Conservation (phyloP, 73 alveolate species). For the Durusdinium trenchii region DNA sequence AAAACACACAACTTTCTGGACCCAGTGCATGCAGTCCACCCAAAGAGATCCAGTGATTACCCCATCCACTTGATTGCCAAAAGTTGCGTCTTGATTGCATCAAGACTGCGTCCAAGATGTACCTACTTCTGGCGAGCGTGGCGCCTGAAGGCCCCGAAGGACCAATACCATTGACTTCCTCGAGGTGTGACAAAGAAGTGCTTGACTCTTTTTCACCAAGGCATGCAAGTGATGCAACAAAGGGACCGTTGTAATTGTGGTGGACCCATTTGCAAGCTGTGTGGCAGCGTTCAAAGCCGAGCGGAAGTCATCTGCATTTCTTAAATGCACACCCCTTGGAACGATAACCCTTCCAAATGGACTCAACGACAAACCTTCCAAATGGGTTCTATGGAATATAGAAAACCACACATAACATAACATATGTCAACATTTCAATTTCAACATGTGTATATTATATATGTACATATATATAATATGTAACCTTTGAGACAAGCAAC, state of each 20-base stretch:
- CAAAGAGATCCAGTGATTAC: not conserved
- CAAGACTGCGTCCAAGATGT: not conserved
- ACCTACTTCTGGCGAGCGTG: not conserved
- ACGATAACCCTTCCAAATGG: too few species aligned
- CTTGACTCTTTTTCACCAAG: not conserved
- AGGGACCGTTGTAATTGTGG: not conserved
- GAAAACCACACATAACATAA: not conserved
- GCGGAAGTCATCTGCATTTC: not conserved
- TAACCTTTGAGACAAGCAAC: not conserved
- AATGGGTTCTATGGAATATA: not conserved
- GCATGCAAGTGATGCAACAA: not conserved
- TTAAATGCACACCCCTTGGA: slow-evolving; percentile 9
- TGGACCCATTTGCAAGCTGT: not conserved
- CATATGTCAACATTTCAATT: not conserved
- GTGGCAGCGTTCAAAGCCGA: not conserved
- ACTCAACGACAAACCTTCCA: not conserved
- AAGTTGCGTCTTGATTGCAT: not conserved
- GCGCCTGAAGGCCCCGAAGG: not conserved
- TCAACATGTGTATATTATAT: not conserved
- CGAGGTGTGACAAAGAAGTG: not conserved
- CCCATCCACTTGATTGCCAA: not conserved
- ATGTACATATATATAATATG: too few species aligned
- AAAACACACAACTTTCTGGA: not conserved
- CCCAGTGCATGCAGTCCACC: too few species aligned
- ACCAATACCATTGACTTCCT: not conserved